Percentiles rank a stretch among this genome's conserved stretches.
These are phyloP conservation scores for Aechmea fasciata DNA, from an alignment of 176 grass and related monocot species.

Conservation along the genomic window DNA sequence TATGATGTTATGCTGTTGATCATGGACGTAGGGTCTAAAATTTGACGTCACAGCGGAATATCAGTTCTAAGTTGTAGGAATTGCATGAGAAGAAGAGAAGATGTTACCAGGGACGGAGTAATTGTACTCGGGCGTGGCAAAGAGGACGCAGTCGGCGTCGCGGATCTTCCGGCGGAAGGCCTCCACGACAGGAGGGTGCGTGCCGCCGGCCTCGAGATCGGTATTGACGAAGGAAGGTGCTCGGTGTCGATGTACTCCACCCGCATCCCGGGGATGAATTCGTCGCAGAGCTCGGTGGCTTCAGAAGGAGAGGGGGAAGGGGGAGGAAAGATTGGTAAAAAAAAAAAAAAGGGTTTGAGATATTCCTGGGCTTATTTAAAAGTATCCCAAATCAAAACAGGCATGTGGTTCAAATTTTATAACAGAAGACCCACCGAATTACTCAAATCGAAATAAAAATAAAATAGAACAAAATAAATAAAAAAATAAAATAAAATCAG, in stretches of 20 bases:
- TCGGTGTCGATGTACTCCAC: slow-evolving; percentile 53
- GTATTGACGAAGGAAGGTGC: slow-evolving; percentile 60
- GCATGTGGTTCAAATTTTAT: too few species aligned
- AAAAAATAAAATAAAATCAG: too few species aligned
- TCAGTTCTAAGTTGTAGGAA: too few species aligned
- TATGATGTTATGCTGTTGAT: too few species aligned
- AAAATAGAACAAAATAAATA: too few species aligned
- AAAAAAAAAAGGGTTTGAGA: background rate
- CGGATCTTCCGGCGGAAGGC: slow-evolving; percentile 52
- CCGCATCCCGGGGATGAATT: slow-evolving; percentile 46
- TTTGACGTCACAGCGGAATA: too few species aligned
- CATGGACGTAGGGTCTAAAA: too few species aligned
- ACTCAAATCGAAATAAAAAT: too few species aligned
- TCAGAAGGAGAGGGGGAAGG: background rate
- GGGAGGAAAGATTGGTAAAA: background rate
- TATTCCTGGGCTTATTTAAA: background rate
- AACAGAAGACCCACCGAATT: too few species aligned
- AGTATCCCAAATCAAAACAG: too few species aligned
- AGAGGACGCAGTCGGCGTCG: slow-evolving; percentile 59
- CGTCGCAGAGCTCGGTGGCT: slow-evolving; percentile 60
- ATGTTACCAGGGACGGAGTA: slow-evolving; percentile 62
- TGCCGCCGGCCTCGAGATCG: slow-evolving; percentile 62
- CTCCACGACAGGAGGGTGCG: slow-evolving; percentile 52
- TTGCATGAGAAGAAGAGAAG: background rate
- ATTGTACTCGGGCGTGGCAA: slow-evolving; percentile 75